phyloP scores from a whole-genome alignment of 2,329 filamentous ascomycete genomes.

The Ophiostoma sp. region DNA sequence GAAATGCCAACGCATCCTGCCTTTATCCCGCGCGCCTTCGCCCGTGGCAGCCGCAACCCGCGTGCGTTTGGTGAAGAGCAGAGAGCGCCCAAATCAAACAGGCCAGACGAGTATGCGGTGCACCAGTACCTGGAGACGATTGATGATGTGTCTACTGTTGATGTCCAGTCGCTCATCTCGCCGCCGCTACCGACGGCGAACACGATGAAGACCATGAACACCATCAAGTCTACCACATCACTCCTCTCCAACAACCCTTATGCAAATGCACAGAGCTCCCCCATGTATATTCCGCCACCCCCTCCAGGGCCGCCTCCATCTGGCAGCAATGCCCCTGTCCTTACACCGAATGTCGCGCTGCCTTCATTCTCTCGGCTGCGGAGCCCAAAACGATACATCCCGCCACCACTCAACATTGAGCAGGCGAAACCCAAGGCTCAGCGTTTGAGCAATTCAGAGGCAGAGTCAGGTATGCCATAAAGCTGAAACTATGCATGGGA shows the following conservation, averaged over 20 bases:
- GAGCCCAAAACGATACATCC: slow-evolving; percentile 39
- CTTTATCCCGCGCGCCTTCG: slow-evolving; percentile 38
- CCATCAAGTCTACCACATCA: background rate
- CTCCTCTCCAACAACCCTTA: background rate
- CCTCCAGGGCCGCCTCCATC: background rate
- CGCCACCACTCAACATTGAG: slow-evolving; percentile 35
- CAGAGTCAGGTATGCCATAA: background rate
- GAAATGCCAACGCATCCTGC: slow-evolving; percentile 46
- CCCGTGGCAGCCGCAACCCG: slow-evolving; percentile 19
- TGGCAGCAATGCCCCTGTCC: background rate
- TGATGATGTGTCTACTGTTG: slow-evolving; percentile 27
- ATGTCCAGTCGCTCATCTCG: slow-evolving; percentile 27
- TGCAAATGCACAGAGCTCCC: background rate
- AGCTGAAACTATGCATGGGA: no score
- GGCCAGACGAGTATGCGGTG: slow-evolving; percentile 34
- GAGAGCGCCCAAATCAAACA: slow-evolving; percentile 1
- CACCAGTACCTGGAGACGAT: slow-evolving; percentile 36
- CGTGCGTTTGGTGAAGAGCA: background rate
- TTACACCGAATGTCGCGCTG: background rate
- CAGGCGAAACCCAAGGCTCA: slow-evolving; percentile 3
- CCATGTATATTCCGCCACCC: background rate
- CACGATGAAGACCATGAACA: background rate
- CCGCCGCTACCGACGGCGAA: slow-evolving; percentile 10
- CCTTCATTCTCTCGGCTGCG: slow-evolving; percentile 38
- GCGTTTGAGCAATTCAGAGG: background rate